Conservation (phyloP, 2,329 filamentous ascomycete genomes). For the Fusarium humuli region DNA sequence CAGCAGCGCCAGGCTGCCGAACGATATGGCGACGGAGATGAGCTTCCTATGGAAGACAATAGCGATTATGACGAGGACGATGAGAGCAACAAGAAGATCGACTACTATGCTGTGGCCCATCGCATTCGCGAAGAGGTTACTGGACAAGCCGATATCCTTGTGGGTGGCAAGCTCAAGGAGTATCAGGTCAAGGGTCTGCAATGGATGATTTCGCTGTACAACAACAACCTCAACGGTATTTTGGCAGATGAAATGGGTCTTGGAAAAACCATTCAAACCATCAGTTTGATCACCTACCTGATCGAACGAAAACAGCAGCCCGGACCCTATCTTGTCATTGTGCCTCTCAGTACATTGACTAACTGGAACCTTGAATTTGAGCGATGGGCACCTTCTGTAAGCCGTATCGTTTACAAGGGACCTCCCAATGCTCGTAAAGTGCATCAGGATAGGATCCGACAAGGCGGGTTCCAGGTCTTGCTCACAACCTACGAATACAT, state of each 20-base stretch:
- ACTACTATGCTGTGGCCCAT: slow-evolving; percentile 99
- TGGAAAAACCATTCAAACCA: slow-evolving; percentile 99
- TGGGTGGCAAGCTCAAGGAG: slow-evolving; percentile 93
- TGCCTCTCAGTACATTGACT: slow-evolving; percentile 94
- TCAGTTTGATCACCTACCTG: slow-evolving; percentile 95
- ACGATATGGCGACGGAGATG: slow-evolving; percentile 76
- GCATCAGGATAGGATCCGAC: slow-evolving; percentile 93
- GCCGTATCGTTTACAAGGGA: slow-evolving; percentile 95
- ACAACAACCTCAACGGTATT: slow-evolving; percentile 99
- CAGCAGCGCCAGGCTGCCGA: slow-evolving; percentile 88
- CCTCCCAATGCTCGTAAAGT: slow-evolving; percentile 88
- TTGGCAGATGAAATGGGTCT: slow-evolving; percentile 99
- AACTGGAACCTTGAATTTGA: slow-evolving; percentile 99
- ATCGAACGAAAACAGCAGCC: slow-evolving; percentile 94
- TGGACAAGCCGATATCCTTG: slow-evolving; percentile 83
- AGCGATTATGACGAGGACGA: slow-evolving; percentile 76
- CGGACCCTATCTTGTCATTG: slow-evolving; percentile 95
- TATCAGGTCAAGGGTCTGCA: slow-evolving; percentile 98
- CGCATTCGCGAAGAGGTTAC: slow-evolving; percentile 93
- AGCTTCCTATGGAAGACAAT: slow-evolving; percentile 68
- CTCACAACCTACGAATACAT: slow-evolving; percentile 99
- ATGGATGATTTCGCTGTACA: slow-evolving; percentile 99
- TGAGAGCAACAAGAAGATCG: slow-evolving; percentile 82
- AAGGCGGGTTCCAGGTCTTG: slow-evolving; percentile 94
- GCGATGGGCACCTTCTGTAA: slow-evolving; percentile 93